These are phyloP conservation scores for Fragilariopsis cylindrus DNA, from an alignment of 108 stramenopile genomes.

Conservation along the genomic window DNA sequence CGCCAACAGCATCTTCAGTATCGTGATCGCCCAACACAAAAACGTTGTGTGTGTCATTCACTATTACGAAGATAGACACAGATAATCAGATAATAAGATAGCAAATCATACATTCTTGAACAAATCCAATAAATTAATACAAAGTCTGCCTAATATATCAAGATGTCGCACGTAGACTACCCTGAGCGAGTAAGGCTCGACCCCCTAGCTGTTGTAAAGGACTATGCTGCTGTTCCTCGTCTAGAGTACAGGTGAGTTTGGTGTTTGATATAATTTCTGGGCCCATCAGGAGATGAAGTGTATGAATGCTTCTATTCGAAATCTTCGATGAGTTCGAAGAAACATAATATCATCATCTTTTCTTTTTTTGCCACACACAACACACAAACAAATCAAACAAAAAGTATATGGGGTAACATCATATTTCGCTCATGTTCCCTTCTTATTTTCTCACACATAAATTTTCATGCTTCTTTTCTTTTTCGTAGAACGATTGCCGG, in stretches of 20 bases:
- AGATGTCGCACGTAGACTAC: constrained; percentile 65
- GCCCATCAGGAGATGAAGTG: too few species aligned
- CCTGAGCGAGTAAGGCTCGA: constrained; percentile 82
- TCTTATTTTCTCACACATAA: background rate
- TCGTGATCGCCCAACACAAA: too few species aligned
- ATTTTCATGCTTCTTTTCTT: background rate
- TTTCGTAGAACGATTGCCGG: constrained; percentile 93
- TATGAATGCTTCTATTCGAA: too few species aligned
- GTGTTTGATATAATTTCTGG: background rate
- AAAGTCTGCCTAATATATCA: background rate
- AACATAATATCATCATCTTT: too few species aligned
- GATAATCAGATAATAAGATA: constrained; percentile 8
- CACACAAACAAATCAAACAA: background rate
- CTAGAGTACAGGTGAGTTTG: constrained; percentile 82
- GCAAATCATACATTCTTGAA: background rate
- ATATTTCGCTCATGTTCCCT: background rate
- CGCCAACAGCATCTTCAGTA: too few species aligned
- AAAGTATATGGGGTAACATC: background rate
- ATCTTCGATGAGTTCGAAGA: too few species aligned
- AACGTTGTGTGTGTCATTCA: background rate
- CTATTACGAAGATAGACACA: background rate
- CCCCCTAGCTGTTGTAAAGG: constrained; percentile 83
- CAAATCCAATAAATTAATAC: background rate
- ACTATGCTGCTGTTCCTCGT: constrained; percentile 87
- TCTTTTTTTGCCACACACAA: too few species aligned